Evolutionary conservation across 2,329 filamentous ascomycete species (phyloP).

Genomic region (Botryotinia calthae): DNA sequence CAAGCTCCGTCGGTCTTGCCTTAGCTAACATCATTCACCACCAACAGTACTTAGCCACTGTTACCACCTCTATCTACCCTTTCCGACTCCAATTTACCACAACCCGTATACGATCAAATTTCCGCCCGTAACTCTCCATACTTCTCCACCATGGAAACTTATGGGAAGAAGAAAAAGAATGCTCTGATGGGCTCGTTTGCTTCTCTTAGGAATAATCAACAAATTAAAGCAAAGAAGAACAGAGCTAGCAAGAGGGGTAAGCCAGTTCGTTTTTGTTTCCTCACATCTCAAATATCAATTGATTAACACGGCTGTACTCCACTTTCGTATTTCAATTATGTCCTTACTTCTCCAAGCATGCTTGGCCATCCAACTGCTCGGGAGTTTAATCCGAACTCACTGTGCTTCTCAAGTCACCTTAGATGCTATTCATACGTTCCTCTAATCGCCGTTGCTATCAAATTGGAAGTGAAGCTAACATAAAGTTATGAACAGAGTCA

Average conservation of each 20-base stretch:
- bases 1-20: neutral
- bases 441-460: neutral
- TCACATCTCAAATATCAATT: conserved; percentile 16
- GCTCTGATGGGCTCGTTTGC: conserved; percentile 29
- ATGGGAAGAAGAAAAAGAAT: conserved; percentile 30
- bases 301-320: neutral
- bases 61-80: neutral
- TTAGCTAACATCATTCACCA: neutral
- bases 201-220: conserved; percentile 23
- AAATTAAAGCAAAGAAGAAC: conserved; percentile 15
- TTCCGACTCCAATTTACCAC: neutral
- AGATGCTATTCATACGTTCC: too few species aligned
- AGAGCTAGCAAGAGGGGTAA: neutral
- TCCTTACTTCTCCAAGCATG: neutral
- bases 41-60: neutral
- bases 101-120: neutral
- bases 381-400: too few species aligned
- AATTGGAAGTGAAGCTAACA: conserved; percentile 2
- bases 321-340: neutral
- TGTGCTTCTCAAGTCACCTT: too few species aligned
- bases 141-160: conserved; percentile 26
- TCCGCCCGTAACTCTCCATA: neutral
- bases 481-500: neutral
- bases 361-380: too few species aligned
- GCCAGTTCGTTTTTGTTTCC: neutral